phyloP scores from a whole-genome alignment of 2,329 filamentous ascomycete species.

The Fusarium chuoi region DNA sequence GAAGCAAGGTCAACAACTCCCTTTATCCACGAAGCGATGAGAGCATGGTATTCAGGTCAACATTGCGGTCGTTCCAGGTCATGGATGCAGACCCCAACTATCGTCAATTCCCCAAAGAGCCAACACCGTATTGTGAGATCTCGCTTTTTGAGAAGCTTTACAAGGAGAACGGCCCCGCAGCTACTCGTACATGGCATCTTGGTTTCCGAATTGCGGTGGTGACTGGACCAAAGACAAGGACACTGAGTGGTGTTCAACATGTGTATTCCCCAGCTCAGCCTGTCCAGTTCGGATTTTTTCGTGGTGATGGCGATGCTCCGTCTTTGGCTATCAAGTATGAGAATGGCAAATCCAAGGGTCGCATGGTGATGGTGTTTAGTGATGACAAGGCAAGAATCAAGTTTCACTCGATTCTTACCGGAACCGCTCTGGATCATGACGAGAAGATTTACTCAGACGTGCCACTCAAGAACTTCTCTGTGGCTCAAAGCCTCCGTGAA shows the following conservation, averaged over 20 bases:
- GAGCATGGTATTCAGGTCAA: constrained; percentile 73
- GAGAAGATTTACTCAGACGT: constrained; percentile 79
- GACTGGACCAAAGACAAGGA: constrained; percentile 80
- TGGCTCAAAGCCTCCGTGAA: constrained; percentile 65
- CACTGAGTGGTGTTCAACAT: constrained; percentile 80
- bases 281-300: constrained; percentile 81
- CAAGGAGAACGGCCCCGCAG: constrained; percentile 76
- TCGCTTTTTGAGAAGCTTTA: constrained; percentile 78
- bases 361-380: constrained; percentile 81
- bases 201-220: constrained; percentile 83
- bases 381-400: constrained; percentile 76
- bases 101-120: constrained; percentile 79
- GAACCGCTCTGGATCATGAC: constrained; percentile 72
- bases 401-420: constrained; percentile 78
- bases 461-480: constrained; percentile 70
- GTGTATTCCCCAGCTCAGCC: constrained; percentile 72
- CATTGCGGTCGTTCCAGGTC: constrained; percentile 81
- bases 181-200: constrained; percentile 76
- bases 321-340: constrained; percentile 77
- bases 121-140: constrained; percentile 76
- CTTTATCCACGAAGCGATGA: constrained; percentile 78
- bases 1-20: constrained; percentile 77
- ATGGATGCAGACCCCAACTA: constrained; percentile 78
- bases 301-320: constrained; percentile 75
- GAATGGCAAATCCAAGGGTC: constrained; percentile 72